These are phyloP conservation scores for Tilletia setariae DNA, from an alignment of 1,284 basidiomycete genomes.

Conservation along the genomic window DNA sequence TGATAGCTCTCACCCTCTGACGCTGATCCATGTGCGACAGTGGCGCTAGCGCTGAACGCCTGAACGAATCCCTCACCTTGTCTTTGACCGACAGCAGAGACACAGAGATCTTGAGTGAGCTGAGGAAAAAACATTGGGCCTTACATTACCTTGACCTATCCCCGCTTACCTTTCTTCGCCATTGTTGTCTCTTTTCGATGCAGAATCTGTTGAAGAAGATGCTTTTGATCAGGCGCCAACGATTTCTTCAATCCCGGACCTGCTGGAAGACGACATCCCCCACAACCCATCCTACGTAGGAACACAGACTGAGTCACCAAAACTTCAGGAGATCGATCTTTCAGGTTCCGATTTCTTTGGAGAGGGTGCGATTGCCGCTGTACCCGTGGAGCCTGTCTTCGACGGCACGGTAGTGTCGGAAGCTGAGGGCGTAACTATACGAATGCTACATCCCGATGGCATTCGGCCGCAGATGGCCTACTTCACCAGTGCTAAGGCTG, in stretches of 20 bases:
- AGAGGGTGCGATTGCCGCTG: constrained; percentile 43
- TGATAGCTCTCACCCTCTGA: background rate
- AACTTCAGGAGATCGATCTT: constrained; percentile 64
- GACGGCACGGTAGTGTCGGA: constrained; percentile 62
- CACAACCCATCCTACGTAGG: constrained; percentile 83
- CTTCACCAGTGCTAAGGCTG: constrained; percentile 29
- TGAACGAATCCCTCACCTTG: background rate
- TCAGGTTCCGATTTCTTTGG: constrained; percentile 58
- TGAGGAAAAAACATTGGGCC: background rate
- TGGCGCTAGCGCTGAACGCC: no score
- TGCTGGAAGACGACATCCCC: constrained; percentile 87
- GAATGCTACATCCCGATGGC: constrained; percentile 65
- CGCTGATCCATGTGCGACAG: no score
- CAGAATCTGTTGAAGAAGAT: constrained; percentile 70
- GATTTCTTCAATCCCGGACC: constrained; percentile 69
- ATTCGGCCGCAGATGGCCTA: constrained; percentile 56
- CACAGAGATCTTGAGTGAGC: background rate
- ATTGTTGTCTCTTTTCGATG: constrained; percentile 56
- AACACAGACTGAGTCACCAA: constrained; percentile 58
- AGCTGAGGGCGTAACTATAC: constrained; percentile 78
- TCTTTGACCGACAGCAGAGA: background rate
- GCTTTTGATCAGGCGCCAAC: constrained; percentile 72
- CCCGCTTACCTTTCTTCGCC: background rate
- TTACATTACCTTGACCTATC: background rate
- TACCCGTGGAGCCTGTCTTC: constrained; percentile 29